Evolutionary conservation across 768 basidiomycete species (phyloP).

Genomic region (Cystofilobasidium bisporidii): DNA sequence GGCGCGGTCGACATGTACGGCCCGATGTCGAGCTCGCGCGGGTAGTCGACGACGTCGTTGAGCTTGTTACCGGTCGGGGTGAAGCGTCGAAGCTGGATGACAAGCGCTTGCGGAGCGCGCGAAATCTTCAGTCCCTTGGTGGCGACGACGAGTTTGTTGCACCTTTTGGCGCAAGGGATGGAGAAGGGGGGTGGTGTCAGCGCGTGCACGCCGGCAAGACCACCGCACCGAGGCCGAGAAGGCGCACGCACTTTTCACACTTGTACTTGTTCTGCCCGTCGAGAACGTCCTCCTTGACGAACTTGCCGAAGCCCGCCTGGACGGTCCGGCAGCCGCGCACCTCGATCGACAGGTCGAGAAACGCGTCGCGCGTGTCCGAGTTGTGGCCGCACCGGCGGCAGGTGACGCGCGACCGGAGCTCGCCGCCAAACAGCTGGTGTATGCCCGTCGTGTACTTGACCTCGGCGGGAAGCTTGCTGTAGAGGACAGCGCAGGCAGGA

Average conservation of each 20-base stretch:
- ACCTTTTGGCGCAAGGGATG: conserved; percentile 47
- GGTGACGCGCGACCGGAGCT: conserved; percentile 77
- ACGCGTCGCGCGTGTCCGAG: conserved; percentile 92
- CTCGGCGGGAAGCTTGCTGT: conserved; percentile 36
- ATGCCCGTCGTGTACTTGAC: conserved; percentile 80
- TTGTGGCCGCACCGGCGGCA: conserved; percentile 72
- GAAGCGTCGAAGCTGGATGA: conserved; percentile 91
- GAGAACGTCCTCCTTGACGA: conserved; percentile 69
- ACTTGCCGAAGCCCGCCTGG: conserved; percentile 65
- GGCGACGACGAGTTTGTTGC: conserved; percentile 81
- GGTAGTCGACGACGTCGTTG: conserved; percentile 64
- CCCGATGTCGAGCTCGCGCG: conserved; percentile 59
- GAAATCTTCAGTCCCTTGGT: conserved; percentile 83
- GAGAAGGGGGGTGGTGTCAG: not conserved
- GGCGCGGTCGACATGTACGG: conserved; percentile 70
- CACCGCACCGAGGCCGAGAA: not conserved
- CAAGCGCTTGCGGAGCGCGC: conserved; percentile 75
- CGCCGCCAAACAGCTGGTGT: conserved; percentile 86
- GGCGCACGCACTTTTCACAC: conserved; percentile 75
- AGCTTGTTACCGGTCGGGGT: conserved; percentile 76
- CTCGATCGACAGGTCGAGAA: conserved; percentile 87
- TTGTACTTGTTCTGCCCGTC: conserved; percentile 93
- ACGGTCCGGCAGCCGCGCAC: conserved; percentile 48
- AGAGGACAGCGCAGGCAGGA: not conserved
- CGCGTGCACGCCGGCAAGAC: not conserved